Evolutionary conservation across 83 land plant genomes (phyloP), one percentile per base, ranked within the genome.

Genomic region (Larix sibirica): DNA sequence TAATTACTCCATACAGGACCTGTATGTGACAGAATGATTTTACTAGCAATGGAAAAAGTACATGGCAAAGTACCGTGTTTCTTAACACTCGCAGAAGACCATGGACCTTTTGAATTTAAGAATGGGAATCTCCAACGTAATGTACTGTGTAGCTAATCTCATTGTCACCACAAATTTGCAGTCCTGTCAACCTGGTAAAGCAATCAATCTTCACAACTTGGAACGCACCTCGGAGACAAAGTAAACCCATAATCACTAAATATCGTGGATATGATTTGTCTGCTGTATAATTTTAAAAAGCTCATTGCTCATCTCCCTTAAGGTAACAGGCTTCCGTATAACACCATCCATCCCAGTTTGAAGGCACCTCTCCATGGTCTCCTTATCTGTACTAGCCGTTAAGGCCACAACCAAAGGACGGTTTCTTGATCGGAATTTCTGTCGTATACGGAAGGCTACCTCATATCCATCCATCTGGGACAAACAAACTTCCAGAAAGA

Each of bases 381-480:
- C 93, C 9, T 85, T 88, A 62, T 91, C 96, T 1, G 91, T 83
- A 74, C 88, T 86, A 20, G 98, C 89, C 0, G 99, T 92, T 42
- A 91, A 87, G 2, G 96, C 99, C 26, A 93, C 85, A 38, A 97
- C 89, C 83, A 90, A 78, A 4, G 95, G 99, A 86, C 96, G 83
- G 23, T 50, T 82, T 4, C 85, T 83, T 62, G 91, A 88, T 50
- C 88, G 21, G 78, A 86, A 87, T 73, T 91, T 94, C 61, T 86
- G 56, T 44, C 86, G 81, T 17, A 97, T 95, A 68, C 91, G 92
- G 58, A 50, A 79, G 17, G 96, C 92, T 3, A 94, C 91, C 21
- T 93, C 91, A 80, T 84, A 97, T 2, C 99, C 99, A 76, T 97
- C 99, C 88, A 97, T 86, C 79, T 91, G 91, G 0, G 89, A 85